Base-by-base conservation (phyloP, 805 yeast genomes). In the Hanseniaspora nectarophila region DNA sequence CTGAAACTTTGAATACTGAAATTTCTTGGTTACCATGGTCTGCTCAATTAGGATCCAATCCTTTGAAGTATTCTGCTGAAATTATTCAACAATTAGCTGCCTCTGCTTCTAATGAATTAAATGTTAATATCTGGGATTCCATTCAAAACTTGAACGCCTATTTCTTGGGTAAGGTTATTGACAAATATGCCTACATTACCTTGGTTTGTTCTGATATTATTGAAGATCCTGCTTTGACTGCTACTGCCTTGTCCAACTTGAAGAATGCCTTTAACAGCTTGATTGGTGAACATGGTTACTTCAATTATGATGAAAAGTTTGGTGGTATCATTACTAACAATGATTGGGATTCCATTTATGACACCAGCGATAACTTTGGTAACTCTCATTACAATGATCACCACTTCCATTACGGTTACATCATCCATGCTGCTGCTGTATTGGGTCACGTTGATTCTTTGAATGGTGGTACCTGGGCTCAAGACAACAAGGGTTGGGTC, bases 331-430 rank as follows among this genome's bases (percentile, higher is more conserved):
- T 80, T n/a, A 73, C 82, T 1, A 67, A 75, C 35, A 63, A 64
- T 16, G 62, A 59, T 43, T 58, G 59, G 56, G 75, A 74, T 9
- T 64, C 73, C 21, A 34, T 45, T 45, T 72, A 73, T 50, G 71
- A 68, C 47, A 66, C 73, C 21, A 66, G 67, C 38, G 72, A 71
- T 37, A 82, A 80, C 60, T 86, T 73, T 63, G 95, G 94, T 44
- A 75, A 82, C 63, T 76, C 84, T 23, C 82, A 76, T 63, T 85
- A 85, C 67, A 85, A 85, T 59, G 95, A 86, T 61, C 95, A 86
- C 60, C 92, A 85, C 62, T 86, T 85, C 74, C 94, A 86, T 63
- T 86, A 82, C 60, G 92, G 92, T 10, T 86, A 85, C 65, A 81
- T 79, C 58, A 73, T 85, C 45, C 89, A 85, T 62, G 84, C 94